Conservation (phyloP, 495 filamentous ascomycete species). For the Penicillium angulare region DNA sequence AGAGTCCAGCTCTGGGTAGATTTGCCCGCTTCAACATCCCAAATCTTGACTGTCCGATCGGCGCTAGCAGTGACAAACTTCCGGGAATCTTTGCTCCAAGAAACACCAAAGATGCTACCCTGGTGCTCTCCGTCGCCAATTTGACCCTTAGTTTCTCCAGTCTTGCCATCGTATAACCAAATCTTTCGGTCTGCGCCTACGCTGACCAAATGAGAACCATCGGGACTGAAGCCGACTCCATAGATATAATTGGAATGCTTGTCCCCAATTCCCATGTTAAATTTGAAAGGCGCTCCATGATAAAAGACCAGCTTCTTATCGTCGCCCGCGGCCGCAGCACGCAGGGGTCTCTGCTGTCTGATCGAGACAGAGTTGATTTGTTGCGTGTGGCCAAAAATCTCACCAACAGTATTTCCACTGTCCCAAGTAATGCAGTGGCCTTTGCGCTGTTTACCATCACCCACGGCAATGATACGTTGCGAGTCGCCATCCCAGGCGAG, state of each 20-base stretch:
- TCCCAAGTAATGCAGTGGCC: constrained; percentile 95
- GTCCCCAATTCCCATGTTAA: constrained; percentile 70
- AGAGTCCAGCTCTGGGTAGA: constrained; percentile 79
- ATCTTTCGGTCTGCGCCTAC: constrained; percentile 88
- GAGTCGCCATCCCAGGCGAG: constrained; percentile 97
- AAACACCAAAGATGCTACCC: constrained; percentile 88
- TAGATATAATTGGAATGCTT: constrained; percentile 87
- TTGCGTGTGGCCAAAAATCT: constrained; percentile 86
- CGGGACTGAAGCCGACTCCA: constrained; percentile 85
- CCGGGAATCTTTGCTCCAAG: constrained; percentile 87
- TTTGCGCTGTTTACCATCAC: constrained; percentile 88
- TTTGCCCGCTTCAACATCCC: constrained; percentile 76
- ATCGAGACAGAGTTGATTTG: constrained; percentile 90
- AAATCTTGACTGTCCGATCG: constrained; percentile 75
- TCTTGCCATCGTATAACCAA: constrained; percentile 93
- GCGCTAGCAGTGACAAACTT: constrained; percentile 88
- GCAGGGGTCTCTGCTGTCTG: constrained; percentile 81
- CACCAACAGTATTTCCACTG: constrained; percentile 91
- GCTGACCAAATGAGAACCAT: constrained; percentile 78
- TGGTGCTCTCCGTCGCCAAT: constrained; percentile 84
- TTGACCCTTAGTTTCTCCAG: constrained; percentile 73
- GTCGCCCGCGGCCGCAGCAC: constrained; percentile 87
- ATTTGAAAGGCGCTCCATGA: constrained; percentile 93
- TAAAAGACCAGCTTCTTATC: constrained; percentile 88
- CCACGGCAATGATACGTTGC: constrained; percentile 93